Evolutionary conservation across 257 asterid genomes (phyloP), one percentile per base, ranked within the genome.

Genomic region (Craterostigma plantagineum): DNA sequence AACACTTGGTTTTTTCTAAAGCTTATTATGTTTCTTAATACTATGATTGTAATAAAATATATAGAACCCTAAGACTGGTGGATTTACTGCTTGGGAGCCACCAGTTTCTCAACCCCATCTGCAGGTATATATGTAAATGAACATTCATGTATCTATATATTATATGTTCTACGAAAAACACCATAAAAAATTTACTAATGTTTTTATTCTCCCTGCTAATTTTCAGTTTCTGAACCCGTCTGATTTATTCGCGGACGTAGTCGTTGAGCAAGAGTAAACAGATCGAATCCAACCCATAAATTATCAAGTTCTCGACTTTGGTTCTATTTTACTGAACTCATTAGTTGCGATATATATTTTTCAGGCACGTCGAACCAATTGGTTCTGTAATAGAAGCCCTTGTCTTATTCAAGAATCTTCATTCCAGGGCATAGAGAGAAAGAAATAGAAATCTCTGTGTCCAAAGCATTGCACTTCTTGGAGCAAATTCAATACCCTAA

Each of bases 261-360:
- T 82, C 7, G 79, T 82, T 3, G 95, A 82, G 54, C 56, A 65
- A 56, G 91, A 78, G 92, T 82, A 68, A 52, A 79, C 54, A n/a
- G n/a, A 2, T 23, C 30, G 30, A 23, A 23, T 23, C 30, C 30
- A 23, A 2, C 6, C 6, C 30, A 23, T 2, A 23, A 23, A 23
- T 23, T 23, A 23, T 23, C 2, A 23, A 23, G 6, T 6, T 45
- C 47, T 37, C 3, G 11, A 35, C 40, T 27, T 33, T 11, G 3
- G 14, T n/a, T 36, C 11, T 36, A n/a, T n/a, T n/a, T n/a, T n/a
- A 12, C 11, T 1, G 8, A 10, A 10, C 11, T 23, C 30, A 36
- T 12, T 9, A 3, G n/a, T 2, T 16, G 12, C 4, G 30, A 23
- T 23, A 34, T 11, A 34, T 6, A 23, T 23, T 23, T 2, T 23